Conservation (phyloP, 176 grass and related monocot genomes). For the Carex kokanica region DNA sequence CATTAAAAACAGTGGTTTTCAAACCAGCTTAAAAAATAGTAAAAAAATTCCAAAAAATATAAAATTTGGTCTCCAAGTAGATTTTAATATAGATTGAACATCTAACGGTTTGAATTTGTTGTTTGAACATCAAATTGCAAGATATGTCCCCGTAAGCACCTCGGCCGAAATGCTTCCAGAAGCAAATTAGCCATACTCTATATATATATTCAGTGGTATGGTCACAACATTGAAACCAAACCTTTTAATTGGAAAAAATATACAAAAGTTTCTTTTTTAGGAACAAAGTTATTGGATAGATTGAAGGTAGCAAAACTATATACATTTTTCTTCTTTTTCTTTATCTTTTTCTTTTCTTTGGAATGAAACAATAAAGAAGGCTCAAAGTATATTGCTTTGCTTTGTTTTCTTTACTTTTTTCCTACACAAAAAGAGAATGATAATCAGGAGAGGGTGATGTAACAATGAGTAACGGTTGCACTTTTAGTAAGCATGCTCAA, state of each 20-base stretch:
- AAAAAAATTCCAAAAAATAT: too few relatives aligned
- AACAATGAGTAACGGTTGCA: background rate
- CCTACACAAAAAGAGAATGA: background rate
- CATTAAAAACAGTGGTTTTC: too few relatives aligned
- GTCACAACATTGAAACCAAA: background rate
- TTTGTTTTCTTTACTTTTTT: background rate
- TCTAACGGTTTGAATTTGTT: too few relatives aligned
- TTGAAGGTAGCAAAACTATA: background rate
- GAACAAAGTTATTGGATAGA: background rate
- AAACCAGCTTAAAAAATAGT: too few relatives aligned
- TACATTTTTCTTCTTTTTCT: background rate
- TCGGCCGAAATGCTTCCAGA: too few relatives aligned
- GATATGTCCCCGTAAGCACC: too few relatives aligned
- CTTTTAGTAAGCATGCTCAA: background rate
- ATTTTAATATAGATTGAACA: too few relatives aligned
- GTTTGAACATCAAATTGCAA: too few relatives aligned
- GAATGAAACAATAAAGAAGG: background rate
- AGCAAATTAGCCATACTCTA: too few relatives aligned
- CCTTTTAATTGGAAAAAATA: background rate
- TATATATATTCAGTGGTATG: background rate
- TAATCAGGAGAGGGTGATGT: conserved; percentile 14
- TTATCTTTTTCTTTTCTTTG: background rate
- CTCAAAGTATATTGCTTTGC: background rate
- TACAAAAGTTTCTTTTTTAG: background rate
- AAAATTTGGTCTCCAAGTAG: too few relatives aligned